Evolutionary conservation across 805 yeast species (phyloP), one percentile per base, ranked within the genome.

Genomic region (Nakazawaea ernobii): DNA sequence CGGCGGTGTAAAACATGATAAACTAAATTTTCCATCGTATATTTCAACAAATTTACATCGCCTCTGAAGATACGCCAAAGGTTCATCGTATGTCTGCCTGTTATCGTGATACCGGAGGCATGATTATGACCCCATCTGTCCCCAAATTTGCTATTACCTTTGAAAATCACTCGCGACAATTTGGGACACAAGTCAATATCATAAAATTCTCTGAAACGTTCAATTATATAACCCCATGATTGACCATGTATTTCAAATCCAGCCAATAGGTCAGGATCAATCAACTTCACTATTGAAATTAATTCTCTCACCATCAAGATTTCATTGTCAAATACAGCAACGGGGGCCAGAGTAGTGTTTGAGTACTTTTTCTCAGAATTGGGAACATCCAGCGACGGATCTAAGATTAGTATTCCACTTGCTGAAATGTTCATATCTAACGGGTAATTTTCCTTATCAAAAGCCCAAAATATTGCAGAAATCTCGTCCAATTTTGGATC

Each of bases 141-240:
- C 1, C 80, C 79, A 41, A 72, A 59, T 55, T 76, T 83, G 32
- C 78, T 80, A 36, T 69, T 70, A 32, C 73, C 68, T 37, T 75
- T 74, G 24, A 50, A 55, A 1, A 58, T 63, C 0, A 83, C 83
- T 47, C 96, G 66, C 1, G 96, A 79, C 1, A 90, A 59, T 38
- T 79, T 75, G 0, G 71, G 67, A n/a, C 75, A 60, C 3, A 89
- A 53, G 53, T 87, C 84, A 10, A 74, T 63, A 2, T 75, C 76
- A 55, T 71, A 71, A 1, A 59, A 63, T 0, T 49, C 51, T 14
- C 68, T 60, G 48, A 77, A 73, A 40, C 99, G 62, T 45, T 86
- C 94, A 26, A 86, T 71, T 0, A 91, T 45, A 57, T 86, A 94
- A 0, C 99, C 98, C 98, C 98, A 92, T 0, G 97, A 87, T 0